Evolutionary conservation across 805 yeast species (phyloP).

Genomic region (Groenewaldozyma salmanticensis): DNA sequence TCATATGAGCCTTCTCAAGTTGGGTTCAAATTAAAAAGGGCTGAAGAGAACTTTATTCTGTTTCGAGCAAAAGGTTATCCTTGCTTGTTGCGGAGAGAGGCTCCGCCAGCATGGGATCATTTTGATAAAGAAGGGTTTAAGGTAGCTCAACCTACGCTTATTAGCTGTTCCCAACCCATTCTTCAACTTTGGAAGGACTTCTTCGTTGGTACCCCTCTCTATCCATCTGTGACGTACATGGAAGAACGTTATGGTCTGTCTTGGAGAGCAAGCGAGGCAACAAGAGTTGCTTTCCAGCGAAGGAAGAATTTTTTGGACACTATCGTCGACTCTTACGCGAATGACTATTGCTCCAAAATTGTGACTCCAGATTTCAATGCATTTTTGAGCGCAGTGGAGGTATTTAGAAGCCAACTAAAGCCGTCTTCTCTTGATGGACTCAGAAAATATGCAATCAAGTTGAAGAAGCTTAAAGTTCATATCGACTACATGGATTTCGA

Average conservation of each 20-base stretch:
- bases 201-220: background rate
- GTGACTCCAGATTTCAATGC: background rate
- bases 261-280: background rate
- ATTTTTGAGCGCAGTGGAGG: background rate
- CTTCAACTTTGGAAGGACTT: background rate
- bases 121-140: background rate
- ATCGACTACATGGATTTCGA: too few relatives aligned
- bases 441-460: background rate
- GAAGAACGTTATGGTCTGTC: background rate
- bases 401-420: too few relatives aligned
- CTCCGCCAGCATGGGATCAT: slow-evolving; percentile 2
- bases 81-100: background rate
- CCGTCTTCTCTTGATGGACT: background rate
- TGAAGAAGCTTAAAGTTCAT: too few relatives aligned
- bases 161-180: background rate
- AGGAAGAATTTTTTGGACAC: background rate
- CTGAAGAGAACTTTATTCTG: slow-evolving; percentile 1
- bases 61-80: too few relatives aligned
- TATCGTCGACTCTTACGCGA: background rate
- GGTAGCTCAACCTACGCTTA: background rate
- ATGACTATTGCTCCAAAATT: background rate
- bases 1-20: background rate
- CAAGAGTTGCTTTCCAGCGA: background rate
- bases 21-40: background rate
- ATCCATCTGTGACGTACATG: background rate